These are phyloP conservation scores for Alternaria tenuissima DNA, from an alignment of 2,329 filamentous ascomycete species.

Conservation along the genomic window DNA sequence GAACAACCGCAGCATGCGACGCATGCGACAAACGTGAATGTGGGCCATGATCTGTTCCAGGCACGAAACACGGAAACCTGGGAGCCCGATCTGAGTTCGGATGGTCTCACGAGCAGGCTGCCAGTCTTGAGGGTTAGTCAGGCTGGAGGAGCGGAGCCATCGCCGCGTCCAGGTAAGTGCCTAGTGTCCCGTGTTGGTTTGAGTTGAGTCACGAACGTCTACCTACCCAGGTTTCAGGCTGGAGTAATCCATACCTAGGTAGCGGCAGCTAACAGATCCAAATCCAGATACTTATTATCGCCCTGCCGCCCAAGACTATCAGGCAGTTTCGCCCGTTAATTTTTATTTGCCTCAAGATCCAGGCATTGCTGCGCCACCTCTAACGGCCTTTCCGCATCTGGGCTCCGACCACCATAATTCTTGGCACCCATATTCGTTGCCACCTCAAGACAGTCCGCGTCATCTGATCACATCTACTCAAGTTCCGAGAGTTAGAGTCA, in stretches of 20 bases:
- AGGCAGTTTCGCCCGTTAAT: slow-evolving; percentile 30
- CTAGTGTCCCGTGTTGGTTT: slow-evolving; percentile 22
- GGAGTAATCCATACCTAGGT: slow-evolving; percentile 12
- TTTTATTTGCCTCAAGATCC: slow-evolving; percentile 38
- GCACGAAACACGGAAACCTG: slow-evolving; percentile 43
- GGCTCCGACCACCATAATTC: slow-evolving; percentile 32
- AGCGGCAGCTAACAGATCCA: slow-evolving; percentile 26
- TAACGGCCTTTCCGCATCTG: slow-evolving; percentile 44
- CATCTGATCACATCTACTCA: slow-evolving; percentile 42
- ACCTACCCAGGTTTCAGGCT: slow-evolving; percentile 40
- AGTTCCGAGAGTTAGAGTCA: slow-evolving; percentile 44
- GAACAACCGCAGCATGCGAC: slow-evolving; percentile 35
- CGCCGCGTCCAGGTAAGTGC: slow-evolving; percentile 34
- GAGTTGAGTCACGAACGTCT: slow-evolving; percentile 39
- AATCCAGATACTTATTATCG: slow-evolving; percentile 44
- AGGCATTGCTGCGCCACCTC: slow-evolving; percentile 37
- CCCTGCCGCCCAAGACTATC: slow-evolving; percentile 33
- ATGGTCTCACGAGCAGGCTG: slow-evolving; percentile 23
- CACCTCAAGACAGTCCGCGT: slow-evolving; percentile 40
- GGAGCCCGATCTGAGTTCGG: slow-evolving; percentile 30
- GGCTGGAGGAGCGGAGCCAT: slow-evolving; percentile 22
- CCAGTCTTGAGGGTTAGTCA: slow-evolving; percentile 28
- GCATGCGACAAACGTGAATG: slow-evolving; percentile 30
- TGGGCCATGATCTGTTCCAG: slow-evolving; percentile 37
- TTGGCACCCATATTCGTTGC: slow-evolving; percentile 38